phyloP scores from a whole-genome alignment of 768 basidiomycete genomes.

The Tylopilus felleus region DNA sequence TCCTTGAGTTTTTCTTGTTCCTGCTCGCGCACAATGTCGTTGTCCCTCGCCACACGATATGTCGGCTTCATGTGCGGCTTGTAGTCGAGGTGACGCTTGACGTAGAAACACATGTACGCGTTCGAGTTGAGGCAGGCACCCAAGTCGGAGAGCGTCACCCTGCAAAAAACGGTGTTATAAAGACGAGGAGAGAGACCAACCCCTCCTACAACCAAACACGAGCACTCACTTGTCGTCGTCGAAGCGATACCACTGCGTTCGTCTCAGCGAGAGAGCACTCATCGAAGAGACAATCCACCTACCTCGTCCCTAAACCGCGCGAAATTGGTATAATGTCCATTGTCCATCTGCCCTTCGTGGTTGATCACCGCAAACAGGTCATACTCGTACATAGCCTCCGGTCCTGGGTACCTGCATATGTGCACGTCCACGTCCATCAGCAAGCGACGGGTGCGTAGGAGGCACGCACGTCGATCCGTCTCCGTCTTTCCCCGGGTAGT shows the following conservation, averaged over 20 bases:
- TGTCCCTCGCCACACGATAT: slow-evolving; percentile 63
- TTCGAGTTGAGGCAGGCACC: slow-evolving; percentile 65
- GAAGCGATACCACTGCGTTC: slow-evolving; percentile 80
- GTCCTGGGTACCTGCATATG: slow-evolving; percentile 43
- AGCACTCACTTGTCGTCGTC: slow-evolving; percentile 81
- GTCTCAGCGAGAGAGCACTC: background rate
- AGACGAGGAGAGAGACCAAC: background rate
- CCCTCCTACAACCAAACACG: slow-evolving; percentile 20
- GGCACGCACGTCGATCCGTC: slow-evolving; percentile 27
- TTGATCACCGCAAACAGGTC: slow-evolving; percentile 92
- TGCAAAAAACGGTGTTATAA: slow-evolving; percentile 21
- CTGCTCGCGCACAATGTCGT: slow-evolving; percentile 60
- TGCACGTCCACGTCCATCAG: background rate
- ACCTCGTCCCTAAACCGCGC: slow-evolving; percentile 84
- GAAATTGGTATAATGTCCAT: slow-evolving; percentile 91
- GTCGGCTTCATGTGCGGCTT: slow-evolving; percentile 66
- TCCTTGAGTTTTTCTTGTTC: slow-evolving; percentile 52
- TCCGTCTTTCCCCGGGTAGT: slow-evolving; percentile 44
- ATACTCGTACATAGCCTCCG: slow-evolving; percentile 77
- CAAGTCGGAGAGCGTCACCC: slow-evolving; percentile 71
- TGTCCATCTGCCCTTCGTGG: slow-evolving; percentile 92
- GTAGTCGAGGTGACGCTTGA: slow-evolving; percentile 86
- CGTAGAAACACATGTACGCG: slow-evolving; percentile 95
- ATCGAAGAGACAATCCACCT: slow-evolving; percentile 26
- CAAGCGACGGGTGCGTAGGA: background rate